Evolutionary conservation across 345 rosid species (phyloP), one percentile per base, ranked within the genome.

Genomic region (Acer yangbiense): DNA sequence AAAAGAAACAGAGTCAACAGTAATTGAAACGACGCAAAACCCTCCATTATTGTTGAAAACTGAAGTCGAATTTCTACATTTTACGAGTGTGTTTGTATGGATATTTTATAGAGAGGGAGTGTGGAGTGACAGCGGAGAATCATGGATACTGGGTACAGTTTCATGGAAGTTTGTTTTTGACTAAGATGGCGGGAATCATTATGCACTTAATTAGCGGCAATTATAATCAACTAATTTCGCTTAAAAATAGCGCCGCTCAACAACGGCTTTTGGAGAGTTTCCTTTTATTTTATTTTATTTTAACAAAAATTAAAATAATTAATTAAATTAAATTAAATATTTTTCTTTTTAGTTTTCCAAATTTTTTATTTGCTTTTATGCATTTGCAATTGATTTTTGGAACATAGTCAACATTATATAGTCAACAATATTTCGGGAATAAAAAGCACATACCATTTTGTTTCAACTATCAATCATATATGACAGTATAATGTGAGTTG

Each of bases 1-100:
- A 77, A 69, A 79, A 76, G 16, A 43, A 23, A 68, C 12, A 77
- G 2, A 50, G 58, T 2, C 23, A 78, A 60, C 50, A 81, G 14
- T 10, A 46, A 13, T 68, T 4, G 21, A 60, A 80, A 63, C 35
- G 58, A 50, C 67, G 57, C 23, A 23, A 77, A 66, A 43, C 23
- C 62, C 76, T 58, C 46, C 84, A 76, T 85, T 55, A 77, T 43
- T 2, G 1, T 48, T 20, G 9, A 60, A 0, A 14, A 69, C 13
- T 44, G 16, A 48, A 61, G 32, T 29, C 6, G 4, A n/a, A 75
- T 16, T 4, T 43, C 55, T 8, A 44, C 23, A 10, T 60, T 60
- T 3, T 4, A 68, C 11, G 46, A 7, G 10, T 43, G 46, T 43
- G 10, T 43, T 0, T 20, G 29, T 20, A 20, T 23, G 2, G 52